These are phyloP conservation scores for Paratinospora sagittata DNA, from an alignment of 164 flowering plant genomes.

Conservation along the genomic window DNA sequence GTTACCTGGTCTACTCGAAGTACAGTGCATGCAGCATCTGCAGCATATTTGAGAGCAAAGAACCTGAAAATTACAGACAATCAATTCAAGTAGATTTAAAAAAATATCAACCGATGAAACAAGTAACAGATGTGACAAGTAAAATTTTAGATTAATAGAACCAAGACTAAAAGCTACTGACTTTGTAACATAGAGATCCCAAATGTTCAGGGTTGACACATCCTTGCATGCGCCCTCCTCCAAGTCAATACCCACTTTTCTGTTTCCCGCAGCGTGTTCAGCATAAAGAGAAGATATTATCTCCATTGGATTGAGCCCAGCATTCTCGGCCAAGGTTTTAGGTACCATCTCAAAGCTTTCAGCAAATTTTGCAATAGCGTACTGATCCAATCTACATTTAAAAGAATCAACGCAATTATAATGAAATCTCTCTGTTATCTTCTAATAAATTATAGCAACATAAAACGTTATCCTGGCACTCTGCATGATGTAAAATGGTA, in stretches of 20 bases:
- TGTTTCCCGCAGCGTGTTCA: slow-evolving; percentile 80
- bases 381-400: slow-evolving; percentile 81
- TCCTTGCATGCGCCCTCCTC: slow-evolving; percentile 77
- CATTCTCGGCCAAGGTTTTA: slow-evolving; percentile 88
- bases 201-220: slow-evolving; percentile 47
- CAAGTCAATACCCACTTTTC: slow-evolving; percentile 77
- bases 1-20: slow-evolving; percentile 91
- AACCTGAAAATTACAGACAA: slow-evolving; percentile 33
- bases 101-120: background rate
- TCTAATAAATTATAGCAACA: background rate
- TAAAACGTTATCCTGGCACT: too few relatives aligned
- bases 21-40: slow-evolving; percentile 95
- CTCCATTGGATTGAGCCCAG: slow-evolving; percentile 91
- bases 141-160: background rate
- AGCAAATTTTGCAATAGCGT: slow-evolving; percentile 90
- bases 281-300: slow-evolving; percentile 87
- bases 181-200: slow-evolving; percentile 92
- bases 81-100: background rate
- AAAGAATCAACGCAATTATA: background rate
- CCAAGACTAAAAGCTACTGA: slow-evolving; percentile 25
- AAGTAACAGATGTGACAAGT: background rate
- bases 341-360: slow-evolving; percentile 97
- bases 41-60: slow-evolving; percentile 87
- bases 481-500: too few relatives aligned
- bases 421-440: background rate